phyloP scores from a whole-genome alignment of 2,329 filamentous ascomycete species.

The Fusarium pininemorale region DNA sequence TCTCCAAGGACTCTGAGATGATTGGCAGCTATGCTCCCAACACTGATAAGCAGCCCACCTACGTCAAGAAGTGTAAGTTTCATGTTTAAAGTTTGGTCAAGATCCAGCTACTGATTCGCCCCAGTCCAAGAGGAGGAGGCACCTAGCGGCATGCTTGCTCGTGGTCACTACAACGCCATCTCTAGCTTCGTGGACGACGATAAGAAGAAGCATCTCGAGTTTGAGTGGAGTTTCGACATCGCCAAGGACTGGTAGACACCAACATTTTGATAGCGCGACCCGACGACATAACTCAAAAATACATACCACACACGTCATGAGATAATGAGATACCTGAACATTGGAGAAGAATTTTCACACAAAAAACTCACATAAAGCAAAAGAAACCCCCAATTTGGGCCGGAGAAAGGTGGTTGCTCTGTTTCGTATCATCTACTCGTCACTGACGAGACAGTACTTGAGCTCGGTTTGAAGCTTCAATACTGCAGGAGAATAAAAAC shows the following conservation, averaged over 20 bases:
- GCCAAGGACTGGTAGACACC: constrained; percentile 86
- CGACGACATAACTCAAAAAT: constrained; percentile 24
- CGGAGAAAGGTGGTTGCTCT: constrained; percentile 30
- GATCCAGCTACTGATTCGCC: not conserved
- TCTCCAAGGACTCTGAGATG: constrained; percentile 98
- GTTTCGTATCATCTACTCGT: constrained; percentile 33
- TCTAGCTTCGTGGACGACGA: constrained; percentile 97
- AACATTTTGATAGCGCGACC: not conserved
- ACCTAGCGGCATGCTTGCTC: constrained; percentile 87
- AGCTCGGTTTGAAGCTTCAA: constrained; percentile 24
- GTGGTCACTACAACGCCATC: constrained; percentile 88
- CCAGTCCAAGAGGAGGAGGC: constrained; percentile 91
- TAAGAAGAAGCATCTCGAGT: constrained; percentile 86
- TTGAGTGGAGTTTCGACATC: constrained; percentile 97
- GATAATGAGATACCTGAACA: constrained; percentile 44
- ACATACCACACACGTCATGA: constrained; percentile 38
- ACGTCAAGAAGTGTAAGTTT: constrained; percentile 89
- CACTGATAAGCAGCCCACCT: constrained; percentile 84
- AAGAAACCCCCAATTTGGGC: constrained; percentile 11
- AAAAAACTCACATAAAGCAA: constrained; percentile 27
- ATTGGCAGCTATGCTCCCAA: constrained; percentile 95
- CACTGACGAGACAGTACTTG: constrained; percentile 17
- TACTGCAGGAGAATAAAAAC: constrained; percentile 27
- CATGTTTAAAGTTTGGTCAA: not conserved
- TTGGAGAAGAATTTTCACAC: constrained; percentile 28